Conservation (phyloP, 345 rosid species). For the Salix viminalis region DNA sequence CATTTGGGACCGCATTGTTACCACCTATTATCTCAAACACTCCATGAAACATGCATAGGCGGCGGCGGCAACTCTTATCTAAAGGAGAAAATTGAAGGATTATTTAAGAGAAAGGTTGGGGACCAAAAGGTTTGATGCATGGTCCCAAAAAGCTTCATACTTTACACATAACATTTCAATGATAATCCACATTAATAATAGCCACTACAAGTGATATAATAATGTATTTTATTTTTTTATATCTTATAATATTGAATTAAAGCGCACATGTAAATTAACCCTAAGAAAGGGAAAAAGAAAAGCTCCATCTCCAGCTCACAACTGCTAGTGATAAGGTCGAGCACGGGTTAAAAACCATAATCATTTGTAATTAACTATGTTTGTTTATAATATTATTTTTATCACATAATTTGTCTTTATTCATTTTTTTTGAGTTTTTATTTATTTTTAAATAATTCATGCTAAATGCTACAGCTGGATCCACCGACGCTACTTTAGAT, state of each 20-base stretch:
- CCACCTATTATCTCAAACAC: too few relatives aligned
- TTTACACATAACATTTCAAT: neutral
- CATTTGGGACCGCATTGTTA: too few relatives aligned
- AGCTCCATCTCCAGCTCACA: neutral
- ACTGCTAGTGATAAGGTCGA: neutral
- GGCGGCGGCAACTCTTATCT: neutral
- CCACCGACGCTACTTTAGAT: neutral
- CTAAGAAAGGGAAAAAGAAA: neutral
- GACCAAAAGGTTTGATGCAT: neutral
- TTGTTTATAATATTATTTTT: neutral
- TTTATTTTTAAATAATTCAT: neutral
- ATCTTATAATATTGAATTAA: neutral
- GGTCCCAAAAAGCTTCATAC: neutral
- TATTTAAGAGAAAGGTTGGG: neutral
- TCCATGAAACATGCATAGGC: too few relatives aligned
- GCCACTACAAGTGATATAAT: neutral
- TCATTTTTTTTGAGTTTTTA: accelerated
- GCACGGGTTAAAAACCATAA: neutral
- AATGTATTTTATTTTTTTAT: too few relatives aligned
- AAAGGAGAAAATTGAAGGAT: neutral
- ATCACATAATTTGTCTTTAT: neutral
- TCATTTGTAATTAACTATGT: neutral
- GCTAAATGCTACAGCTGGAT: neutral
- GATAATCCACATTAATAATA: neutral
- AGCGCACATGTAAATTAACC: neutral